These are phyloP conservation scores for Fagopyrum esculentum DNA, from an alignment of 148 eudicot species.

Conservation along the genomic window DNA sequence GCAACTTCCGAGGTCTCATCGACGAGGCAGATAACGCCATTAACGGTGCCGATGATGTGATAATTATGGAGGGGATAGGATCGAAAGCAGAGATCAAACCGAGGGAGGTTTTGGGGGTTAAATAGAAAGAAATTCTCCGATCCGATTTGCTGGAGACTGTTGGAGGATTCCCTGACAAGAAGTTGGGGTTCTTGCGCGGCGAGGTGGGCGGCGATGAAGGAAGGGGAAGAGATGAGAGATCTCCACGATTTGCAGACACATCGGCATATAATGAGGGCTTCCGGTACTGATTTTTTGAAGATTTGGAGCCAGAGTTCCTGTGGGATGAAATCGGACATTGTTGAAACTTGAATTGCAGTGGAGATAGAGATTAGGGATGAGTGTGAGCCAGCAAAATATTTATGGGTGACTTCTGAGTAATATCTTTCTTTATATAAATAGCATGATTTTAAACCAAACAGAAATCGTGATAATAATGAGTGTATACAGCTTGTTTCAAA, in stretches of 20 bases:
- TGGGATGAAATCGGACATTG: background rate
- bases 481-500: no score
- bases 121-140: background rate
- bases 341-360: background rate
- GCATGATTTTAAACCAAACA: no score
- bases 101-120: background rate
- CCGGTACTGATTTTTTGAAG: background rate
- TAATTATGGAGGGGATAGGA: background rate
- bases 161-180: background rate
- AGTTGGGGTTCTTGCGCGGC: background rate
- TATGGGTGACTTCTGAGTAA: no score
- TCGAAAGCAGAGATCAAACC: background rate
- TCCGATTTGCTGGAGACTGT: background rate
- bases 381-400: no score
- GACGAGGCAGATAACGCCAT: background rate
- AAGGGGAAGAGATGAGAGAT: background rate
- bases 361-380: no score
- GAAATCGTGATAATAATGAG: no score
- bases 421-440: no score
- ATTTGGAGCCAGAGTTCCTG: no score
- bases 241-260: background rate
- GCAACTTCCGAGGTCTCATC: background rate
- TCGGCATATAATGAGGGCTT: background rate
- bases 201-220: background rate
- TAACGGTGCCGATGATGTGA: background rate